Base-by-base conservation (phyloP, 1,284 basidiomycete genomes). In the Ustilago lituana region DNA sequence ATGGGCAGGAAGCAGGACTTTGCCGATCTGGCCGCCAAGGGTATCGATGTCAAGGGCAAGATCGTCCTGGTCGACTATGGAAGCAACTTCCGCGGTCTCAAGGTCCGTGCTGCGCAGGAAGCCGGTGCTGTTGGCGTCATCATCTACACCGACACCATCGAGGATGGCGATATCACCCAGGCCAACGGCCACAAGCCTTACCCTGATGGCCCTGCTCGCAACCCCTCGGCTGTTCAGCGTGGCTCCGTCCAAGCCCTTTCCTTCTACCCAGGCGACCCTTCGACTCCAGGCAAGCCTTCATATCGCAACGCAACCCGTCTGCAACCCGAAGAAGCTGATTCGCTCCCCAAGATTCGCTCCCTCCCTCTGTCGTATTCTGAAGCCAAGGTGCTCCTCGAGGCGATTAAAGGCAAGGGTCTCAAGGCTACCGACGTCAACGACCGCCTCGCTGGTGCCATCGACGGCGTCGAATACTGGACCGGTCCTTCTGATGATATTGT, bases 1-100 rank as follows among this genome's bases (percentile, higher is more conserved):
- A 92, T 92, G 64, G 93, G 93, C 1, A 84, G 84, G 5, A 90
- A 90, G 82, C 86, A 88, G 76, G 92, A 94, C 79, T 93, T 90
- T 74, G 89, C 24, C 78, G 84, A 62, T 32, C 73, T 78, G 17
- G 59, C 48, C 12, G 55, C 48, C 26, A 46, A 84, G 76, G 92
- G 92, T 6, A 85, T 89, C 41, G 86, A 93, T 76, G 85, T 95
- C 53, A 89, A 86, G 0, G 92, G 89, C 52, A 91, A 90, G 76
- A 89, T 97, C 57, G 90, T 89, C n/a, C 85, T 97, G 12, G 87
- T 87, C 49, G 89, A 92, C 51, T 97, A 97, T 79, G 94, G 93
- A 12, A 82, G 82, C 20, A 81, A 87, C 56, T 92, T 92, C 85
- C 89, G 94, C 68, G 95, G 94, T 14, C 85, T 98, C 33, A 74